Evolutionary conservation across 2,329 filamentous ascomycete genomes (phyloP), one percentile per base, ranked within the genome.

Genomic region (Penicillium sp.): DNA sequence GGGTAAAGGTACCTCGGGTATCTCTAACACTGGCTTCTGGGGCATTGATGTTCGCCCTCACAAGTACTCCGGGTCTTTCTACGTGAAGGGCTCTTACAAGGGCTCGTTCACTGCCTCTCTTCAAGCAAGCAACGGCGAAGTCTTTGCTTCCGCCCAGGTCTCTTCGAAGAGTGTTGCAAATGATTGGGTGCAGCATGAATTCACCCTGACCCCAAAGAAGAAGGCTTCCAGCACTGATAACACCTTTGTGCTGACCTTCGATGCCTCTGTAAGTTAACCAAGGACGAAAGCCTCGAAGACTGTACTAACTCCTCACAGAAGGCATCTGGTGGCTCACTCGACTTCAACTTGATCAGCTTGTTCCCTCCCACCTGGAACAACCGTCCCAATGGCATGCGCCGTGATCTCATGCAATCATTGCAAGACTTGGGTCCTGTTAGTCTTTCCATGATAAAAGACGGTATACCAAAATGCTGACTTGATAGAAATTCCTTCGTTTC

Each of bases 301-400:
- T 30, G 17, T 51, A 24, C 58, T 65, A 33, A 65, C 30, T 42
- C 1, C 7, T 13, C 33, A 1, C 40, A 73, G 72, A 73, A 77
- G 62, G 73, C 77, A 22, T 72, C 74, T 7, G 74, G 73, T 6
- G 76, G 76, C 35, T 77, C 78, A 0, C 73, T 83, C 9, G 79
- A 84, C 67, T 85, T 86, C 72, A 81, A 82, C 61, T 71, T 86
- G 19, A 81, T 86, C 62, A 82, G 80, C 54, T 70, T 86, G 40
- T 86, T 85, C 72, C 82, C 82, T 1, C 83, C 83, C 4, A 86
- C 84, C 0, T 86, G 82, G 78, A 85, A 84, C 56, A 70, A 80
- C 62, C 77, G 83, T 19, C 78, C 79, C 56, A 85, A 86, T 67
- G 84, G 84, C 19, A 71, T 85, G 45, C 77, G 83, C 9, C 73